Evolutionary conservation across 768 basidiomycete species (phyloP).

Genomic region (Suillus decipiens): DNA sequence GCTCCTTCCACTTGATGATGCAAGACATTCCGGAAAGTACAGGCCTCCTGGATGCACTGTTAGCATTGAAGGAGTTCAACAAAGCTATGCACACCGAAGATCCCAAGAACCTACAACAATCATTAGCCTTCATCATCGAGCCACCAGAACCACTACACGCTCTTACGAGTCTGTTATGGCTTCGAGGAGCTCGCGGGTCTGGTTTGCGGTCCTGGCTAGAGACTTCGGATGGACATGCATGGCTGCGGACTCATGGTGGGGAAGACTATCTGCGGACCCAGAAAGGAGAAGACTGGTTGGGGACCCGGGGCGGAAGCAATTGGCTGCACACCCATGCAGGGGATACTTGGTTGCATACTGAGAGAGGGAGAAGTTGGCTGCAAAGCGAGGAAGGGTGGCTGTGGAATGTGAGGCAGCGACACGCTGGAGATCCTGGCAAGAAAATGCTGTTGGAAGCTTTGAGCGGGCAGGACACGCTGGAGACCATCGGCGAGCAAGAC

Average conservation of each 20-base stretch:
- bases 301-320: not conserved
- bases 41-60: not conserved
- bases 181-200: not conserved
- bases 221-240: not conserved
- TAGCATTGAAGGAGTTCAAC: not conserved
- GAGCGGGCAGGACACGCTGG: not conserved
- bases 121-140: not conserved
- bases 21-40: not conserved
- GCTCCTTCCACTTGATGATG: not conserved
- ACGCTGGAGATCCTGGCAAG: not conserved
- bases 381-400: not conserved
- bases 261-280: not conserved
- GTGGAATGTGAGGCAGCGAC: not conserved
- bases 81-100: not conserved
- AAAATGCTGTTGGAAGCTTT: no score
- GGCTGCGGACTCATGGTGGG: not conserved
- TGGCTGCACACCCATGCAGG: not conserved
- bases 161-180: not conserved
- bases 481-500: not conserved
- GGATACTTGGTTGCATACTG: not conserved
- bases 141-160: not conserved
- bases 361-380: not conserved
- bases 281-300: not conserved
- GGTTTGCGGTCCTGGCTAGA: not conserved
- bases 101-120: not conserved